Base-by-base conservation (phyloP, 306 rosid genomes). In the Cyclanthera cordifolia region DNA sequence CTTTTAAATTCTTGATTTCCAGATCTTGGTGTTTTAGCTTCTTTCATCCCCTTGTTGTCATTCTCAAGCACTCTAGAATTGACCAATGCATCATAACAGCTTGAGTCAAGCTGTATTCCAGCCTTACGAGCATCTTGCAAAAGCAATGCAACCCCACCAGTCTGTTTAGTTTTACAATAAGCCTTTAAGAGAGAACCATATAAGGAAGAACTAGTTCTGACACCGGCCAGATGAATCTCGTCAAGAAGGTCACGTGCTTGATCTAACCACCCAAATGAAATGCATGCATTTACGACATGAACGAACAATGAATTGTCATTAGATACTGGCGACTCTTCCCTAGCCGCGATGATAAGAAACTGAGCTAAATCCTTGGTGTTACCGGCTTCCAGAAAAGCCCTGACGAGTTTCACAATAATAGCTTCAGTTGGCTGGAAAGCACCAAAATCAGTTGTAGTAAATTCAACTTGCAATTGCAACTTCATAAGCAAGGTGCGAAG, bases 191-290 rank as follows among this genome's bases (percentile, higher is more conserved):
- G 95, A 61, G 91, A 86, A 43, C 84, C 65, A 68, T 88, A 86
- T 61, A 88, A 78, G 8, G 91, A 85, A 30, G 95, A 78, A 66
- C 86, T 79, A 11, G 82, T 75, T 77, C 80, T 80, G 24, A 86
- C 72, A 77, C 96, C 90, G 60, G 97, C 95, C 75, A 91, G 76
- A 54, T 82, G 86, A 88, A 86, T 83, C 85, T 91, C 95, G 59
- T 91, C 91, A 30, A 91, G 85, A 74, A 91, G 96, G 87, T 86
- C 95, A 39, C 88, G 90, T n/a, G 95, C 96, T 75, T 91, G 84
- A 74, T 88, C 97, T 77, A 91, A 82, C 94, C 91, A 82, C 74
- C 96, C 97, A 63, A 83, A 86, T 11, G 81, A 83, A 68, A 88
- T 88, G 76, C 97, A 86, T 15, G 96, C 72, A 81, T 86, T 86